phyloP scores from a whole-genome alignment of 2,329 filamentous ascomycete genomes.

The Pseudogymnoascus sp. region DNA sequence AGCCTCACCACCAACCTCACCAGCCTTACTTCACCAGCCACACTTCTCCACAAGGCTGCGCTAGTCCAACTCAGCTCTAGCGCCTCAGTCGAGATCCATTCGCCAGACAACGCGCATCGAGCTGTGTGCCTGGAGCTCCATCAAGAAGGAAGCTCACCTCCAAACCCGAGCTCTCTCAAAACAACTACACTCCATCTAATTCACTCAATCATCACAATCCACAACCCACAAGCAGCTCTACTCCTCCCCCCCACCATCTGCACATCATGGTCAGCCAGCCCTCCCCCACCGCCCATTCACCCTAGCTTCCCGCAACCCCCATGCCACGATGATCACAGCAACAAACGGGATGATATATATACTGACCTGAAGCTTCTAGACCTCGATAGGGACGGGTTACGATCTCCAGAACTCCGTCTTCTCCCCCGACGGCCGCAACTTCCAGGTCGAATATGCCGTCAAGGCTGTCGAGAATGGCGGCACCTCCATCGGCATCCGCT shows the following conservation, averaged over 20 bases:
- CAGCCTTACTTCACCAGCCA: conserved; percentile 7
- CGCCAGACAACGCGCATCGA: background rate
- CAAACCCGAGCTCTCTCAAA: background rate
- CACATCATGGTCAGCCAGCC: background rate
- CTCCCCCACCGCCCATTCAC: background rate
- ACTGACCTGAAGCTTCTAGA: conserved; percentile 45
- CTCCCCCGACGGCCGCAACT: conserved; percentile 97
- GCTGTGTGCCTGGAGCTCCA: conserved; percentile 1
- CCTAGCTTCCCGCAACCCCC: background rate
- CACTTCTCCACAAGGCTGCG: background rate
- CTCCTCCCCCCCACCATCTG: background rate
- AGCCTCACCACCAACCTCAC: conserved; percentile 11
- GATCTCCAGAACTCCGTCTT: conserved; percentile 99
- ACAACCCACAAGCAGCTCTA: background rate
- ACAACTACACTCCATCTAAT: background rate
- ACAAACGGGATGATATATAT: background rate
- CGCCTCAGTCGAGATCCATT: background rate
- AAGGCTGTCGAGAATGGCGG: conserved; percentile 98
- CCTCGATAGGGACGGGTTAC: conserved; percentile 98
- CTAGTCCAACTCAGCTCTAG: background rate
- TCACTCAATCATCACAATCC: background rate
- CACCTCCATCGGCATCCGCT: conserved; percentile 90
- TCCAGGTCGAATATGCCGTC: conserved; percentile 97
- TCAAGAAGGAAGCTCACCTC: background rate
- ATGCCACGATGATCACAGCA: conserved; percentile 1